These are phyloP conservation scores for Prunus davidiana DNA, from an alignment of 306 rosid genomes.

Conservation along the genomic window DNA sequence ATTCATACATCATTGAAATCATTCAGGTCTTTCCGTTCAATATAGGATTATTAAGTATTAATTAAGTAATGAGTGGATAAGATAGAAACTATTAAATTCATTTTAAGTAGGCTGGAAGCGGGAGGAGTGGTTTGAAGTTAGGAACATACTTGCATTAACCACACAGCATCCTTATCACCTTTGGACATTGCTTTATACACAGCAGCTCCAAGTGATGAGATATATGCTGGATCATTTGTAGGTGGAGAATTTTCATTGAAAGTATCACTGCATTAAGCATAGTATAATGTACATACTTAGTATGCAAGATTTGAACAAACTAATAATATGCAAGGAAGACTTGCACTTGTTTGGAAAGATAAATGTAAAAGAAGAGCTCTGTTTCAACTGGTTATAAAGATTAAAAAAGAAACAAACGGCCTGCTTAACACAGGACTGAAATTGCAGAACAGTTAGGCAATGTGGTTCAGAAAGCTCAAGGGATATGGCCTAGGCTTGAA, in stretches of 20 bases:
- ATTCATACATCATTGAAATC: background rate
- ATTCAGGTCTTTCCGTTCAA: background rate
- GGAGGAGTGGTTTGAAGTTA: conserved; percentile 18
- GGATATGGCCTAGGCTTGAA: background rate
- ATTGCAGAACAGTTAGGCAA: background rate
- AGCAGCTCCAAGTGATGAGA: conserved; percentile 85
- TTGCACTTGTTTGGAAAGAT: background rate
- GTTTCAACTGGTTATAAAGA: background rate
- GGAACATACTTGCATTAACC: conserved; percentile 96
- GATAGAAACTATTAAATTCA: background rate
- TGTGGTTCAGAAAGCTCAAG: background rate
- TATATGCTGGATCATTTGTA: conserved; percentile 65
- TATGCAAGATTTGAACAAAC: conserved; percentile 15
- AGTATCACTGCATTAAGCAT: conserved; percentile 68
- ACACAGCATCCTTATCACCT: conserved; percentile 90
- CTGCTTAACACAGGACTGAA: background rate
- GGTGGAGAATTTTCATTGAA: conserved; percentile 97
- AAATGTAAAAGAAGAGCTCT: background rate
- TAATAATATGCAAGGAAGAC: background rate
- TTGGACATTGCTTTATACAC: conserved; percentile 83
- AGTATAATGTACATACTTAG: conserved; percentile 8
- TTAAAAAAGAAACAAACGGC: background rate
- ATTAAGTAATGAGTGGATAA: background rate
- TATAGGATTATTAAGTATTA: too few relatives aligned
- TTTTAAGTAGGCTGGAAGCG: conserved; percentile 11